Evolutionary conservation across 2,329 filamentous ascomycete genomes (phyloP).

Genomic region (Coniochaeta sp.): DNA sequence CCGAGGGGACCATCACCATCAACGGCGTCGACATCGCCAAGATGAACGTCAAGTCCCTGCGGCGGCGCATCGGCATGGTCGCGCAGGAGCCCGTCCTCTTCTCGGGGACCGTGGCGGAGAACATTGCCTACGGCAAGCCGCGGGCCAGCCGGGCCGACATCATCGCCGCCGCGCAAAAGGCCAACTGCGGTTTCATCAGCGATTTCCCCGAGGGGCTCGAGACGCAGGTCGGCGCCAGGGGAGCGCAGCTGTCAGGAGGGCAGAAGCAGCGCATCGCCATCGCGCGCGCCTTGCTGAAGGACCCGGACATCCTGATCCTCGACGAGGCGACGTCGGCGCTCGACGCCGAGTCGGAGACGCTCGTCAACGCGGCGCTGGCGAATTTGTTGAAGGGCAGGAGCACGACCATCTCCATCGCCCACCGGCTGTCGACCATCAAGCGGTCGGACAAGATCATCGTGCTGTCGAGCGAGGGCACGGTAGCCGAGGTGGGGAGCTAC

Average conservation of each 20-base stretch:
- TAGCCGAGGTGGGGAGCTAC: conserved; percentile 88
- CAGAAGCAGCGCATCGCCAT: conserved; percentile 99
- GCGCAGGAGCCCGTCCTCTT: conserved; percentile 93
- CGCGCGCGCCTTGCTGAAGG: conserved; percentile 85
- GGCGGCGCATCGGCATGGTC: conserved; percentile 89
- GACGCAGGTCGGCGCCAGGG: conserved; percentile 85
- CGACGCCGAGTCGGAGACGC: conserved; percentile 92
- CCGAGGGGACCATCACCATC: conserved; percentile 69
- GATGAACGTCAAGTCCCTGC: conserved; percentile 90
- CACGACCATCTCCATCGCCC: conserved; percentile 96
- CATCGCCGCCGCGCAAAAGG: conserved; percentile 76
- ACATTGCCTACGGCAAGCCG: conserved; percentile 87
- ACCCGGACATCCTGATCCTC: conserved; percentile 92
- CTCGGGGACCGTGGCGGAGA: conserved; percentile 77
- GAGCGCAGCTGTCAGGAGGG: conserved; percentile 88
- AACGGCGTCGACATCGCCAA: conserved; percentile 74
- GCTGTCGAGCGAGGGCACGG: conserved; percentile 75
- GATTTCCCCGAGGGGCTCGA: conserved; percentile 96
- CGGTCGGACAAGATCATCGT: conserved; percentile 92
- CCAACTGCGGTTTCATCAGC: conserved; percentile 93
- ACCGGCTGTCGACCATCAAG: conserved; percentile 93
- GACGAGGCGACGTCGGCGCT: conserved; percentile 95
- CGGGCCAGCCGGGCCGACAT: conserved; percentile 73
- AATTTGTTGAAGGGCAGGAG: conserved; percentile 78
- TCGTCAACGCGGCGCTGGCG: conserved; percentile 85